Base-by-base conservation (phyloP, 805 yeast genomes). In the Hanseniaspora guilliermondii region DNA sequence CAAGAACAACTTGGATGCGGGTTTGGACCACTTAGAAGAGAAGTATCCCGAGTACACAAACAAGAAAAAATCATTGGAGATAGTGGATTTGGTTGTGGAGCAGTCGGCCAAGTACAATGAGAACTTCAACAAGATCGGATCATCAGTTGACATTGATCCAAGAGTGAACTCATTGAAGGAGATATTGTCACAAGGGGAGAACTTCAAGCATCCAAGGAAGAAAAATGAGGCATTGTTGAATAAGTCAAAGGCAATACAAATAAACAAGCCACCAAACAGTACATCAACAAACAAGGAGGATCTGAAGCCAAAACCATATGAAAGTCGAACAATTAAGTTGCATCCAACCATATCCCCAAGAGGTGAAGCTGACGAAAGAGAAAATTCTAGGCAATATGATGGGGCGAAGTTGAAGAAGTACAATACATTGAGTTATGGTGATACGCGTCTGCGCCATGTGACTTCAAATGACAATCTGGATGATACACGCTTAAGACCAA, bases 1-100 rank as follows among this genome's bases (percentile, higher is more conserved):
- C 49, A 59, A 66, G 47, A 48, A 41, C 22, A 53, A 48, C 22
- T 55, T 62, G 52, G 53, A 49, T 30, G 44, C 47, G 7, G 60
- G 58, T 17, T 21, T 65, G 11, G 30, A 52, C 4, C 35, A 42
- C 6, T 38, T 61, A 11, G 60, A 60, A 2, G 16, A 42, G 21
- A 52, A 58, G 22, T 22, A 49, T 30, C 42, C 41, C 2, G 45
- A 27, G 21, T 36, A 44, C 35, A 19, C 37, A 1, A 36, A 52
- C 38, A 27, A 25, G 4, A 12, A 27, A 5, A 52, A 42, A n/a
- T 52, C 55, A 1, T 14, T 44, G 32, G 49, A 52, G n/a, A 52
- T 44, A 21, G 21, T 24, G 37, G 55, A 52, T 17, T 44, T 52
- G 27, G 35, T 52, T 9, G 49, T 38, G 27, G 49, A 52, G 9